A percentile compares a stretch with the other conserved stretches of the same genome.
These are phyloP conservation scores for Pseudotsuga menziesii DNA, from an alignment of 75 land plant genomes.

Conservation along the genomic window DNA sequence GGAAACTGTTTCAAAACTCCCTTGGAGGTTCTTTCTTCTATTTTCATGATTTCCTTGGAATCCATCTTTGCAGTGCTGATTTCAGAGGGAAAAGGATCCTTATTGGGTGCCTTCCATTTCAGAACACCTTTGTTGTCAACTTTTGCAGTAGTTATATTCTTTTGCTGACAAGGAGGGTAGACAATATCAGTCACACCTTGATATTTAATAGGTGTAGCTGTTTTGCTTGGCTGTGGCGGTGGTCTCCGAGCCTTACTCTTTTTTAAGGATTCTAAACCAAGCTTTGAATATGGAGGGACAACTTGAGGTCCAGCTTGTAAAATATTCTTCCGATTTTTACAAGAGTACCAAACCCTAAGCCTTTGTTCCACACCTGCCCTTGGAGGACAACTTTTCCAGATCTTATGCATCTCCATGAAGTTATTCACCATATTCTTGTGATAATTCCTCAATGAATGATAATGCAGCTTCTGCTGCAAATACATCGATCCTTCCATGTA, in stretches of 20 bases:
- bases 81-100: neutral
- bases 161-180: neutral
- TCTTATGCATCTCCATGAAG: conserved; percentile 28
- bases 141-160: neutral
- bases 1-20: conserved; percentile 21
- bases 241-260: neutral
- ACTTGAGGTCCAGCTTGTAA: conserved; percentile 6
- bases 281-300: conserved; percentile 12
- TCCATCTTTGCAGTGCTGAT: neutral
- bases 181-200: neutral
- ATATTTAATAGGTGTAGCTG: neutral
- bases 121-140: conserved; percentile 7
- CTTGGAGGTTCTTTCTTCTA: conserved; percentile 2
- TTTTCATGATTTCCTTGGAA: neutral
- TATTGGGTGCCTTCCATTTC: neutral
- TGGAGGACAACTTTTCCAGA: conserved; percentile 20
- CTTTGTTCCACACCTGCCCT: conserved; percentile 20
- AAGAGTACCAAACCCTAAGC: conserved; percentile 13
- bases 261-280: neutral
- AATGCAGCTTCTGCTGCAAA: conserved; percentile 22
- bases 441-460: conserved; percentile 21
- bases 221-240: conserved; percentile 1
- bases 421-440: conserved; percentile 29
- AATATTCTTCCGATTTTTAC: conserved; percentile 9
- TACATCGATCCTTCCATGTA: conserved; percentile 14